Base-by-base conservation (phyloP, 805 yeast genomes). In the Cyberlindnera suaveolens region DNA sequence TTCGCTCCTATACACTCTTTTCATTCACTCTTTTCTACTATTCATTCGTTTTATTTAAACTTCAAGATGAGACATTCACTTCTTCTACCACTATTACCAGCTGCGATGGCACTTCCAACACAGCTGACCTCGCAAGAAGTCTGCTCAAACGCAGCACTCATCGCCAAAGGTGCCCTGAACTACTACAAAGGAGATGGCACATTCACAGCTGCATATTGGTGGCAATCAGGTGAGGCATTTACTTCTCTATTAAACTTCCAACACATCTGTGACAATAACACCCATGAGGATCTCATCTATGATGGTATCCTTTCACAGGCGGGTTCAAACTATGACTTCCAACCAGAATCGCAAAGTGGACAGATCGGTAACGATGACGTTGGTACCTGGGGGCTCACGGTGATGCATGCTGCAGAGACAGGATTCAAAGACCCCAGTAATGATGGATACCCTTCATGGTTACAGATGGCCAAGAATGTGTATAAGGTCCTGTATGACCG, bases 221-320 rank as follows among this genome's bases (percentile, higher is more conserved):
- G 95, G 95, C 81, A 84, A 62, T 88, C 90, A 33, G 96, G 95
- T 54, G 91, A 86, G 52, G 89, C 89, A 0, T 82, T 70, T 63
- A 76, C 75, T 13, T 66, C 72, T 2, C 61, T 85, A 67, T 59
- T 91, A 32, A 96, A 88, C 62, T 85, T 80, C 58, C 75, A 85
- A 70, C 78, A 66, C 53, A 75, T 78, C 54, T 83, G 91, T 62
- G 70, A 78, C 38, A 82, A 90, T 63, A 74, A 72, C 48, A 75
- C 89, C 1, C 84, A 72, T 54, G 78, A 75, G 42, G 67, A 69
- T 2, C 43, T 75, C 15, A 68, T 88, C 45, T 74, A 74, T 54
- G 67, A 71, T 11, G 88, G 93, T 14, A 39, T 69, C 17, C 30
- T 66, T 5, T 56, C 64, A 11, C 74, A 70, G 42, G 51, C 64